Percentiles rank a stretch among this genome's conserved stretches.
Conservation (phyloP, 163 green algal species). For the Botryococcus braunii region DNA sequence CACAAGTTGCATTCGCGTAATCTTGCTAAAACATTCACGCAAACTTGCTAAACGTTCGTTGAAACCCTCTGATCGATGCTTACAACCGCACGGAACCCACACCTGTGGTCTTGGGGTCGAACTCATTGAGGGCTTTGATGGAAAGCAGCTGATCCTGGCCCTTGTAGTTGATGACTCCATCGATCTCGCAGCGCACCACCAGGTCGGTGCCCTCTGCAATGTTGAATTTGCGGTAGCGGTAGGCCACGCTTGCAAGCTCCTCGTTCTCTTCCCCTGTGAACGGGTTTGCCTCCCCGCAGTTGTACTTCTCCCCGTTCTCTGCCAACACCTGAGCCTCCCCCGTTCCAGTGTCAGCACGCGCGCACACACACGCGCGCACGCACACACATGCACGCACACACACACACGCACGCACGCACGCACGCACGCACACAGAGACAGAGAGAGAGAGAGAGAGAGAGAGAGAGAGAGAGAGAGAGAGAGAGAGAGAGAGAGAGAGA, state of each 20-base stretch:
- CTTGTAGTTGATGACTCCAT: slow-evolving; percentile 68
- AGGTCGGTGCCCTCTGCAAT: slow-evolving; percentile 61
- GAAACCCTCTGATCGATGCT: too few species aligned
- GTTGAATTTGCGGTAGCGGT: slow-evolving; percentile 78
- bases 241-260: slow-evolving; percentile 21
- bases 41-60: too few species aligned
- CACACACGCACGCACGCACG: too few species aligned
- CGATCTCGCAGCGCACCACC: slow-evolving; percentile 88
- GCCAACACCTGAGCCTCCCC: slow-evolving; percentile 30
- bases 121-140: slow-evolving; percentile 93
- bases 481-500: too few species aligned
- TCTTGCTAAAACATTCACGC: too few species aligned
- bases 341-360: background rate
- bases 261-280: slow-evolving; percentile 36
- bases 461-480: too few species aligned
- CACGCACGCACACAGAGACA: too few species aligned
- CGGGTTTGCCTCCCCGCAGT: slow-evolving; percentile 63
- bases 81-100: too few species aligned
- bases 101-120: slow-evolving; percentile 68
- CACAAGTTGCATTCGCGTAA: too few species aligned
- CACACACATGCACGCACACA: too few species aligned
- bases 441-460: too few species aligned
- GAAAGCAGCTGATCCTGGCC: slow-evolving; percentile 61
- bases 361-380: too few species aligned
- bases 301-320: slow-evolving; percentile 30